Evolutionary conservation across 1,139 yeast species (phyloP), one percentile per base, ranked within the genome.

Genomic region (Kurtzmaniella quercitrusa): DNA sequence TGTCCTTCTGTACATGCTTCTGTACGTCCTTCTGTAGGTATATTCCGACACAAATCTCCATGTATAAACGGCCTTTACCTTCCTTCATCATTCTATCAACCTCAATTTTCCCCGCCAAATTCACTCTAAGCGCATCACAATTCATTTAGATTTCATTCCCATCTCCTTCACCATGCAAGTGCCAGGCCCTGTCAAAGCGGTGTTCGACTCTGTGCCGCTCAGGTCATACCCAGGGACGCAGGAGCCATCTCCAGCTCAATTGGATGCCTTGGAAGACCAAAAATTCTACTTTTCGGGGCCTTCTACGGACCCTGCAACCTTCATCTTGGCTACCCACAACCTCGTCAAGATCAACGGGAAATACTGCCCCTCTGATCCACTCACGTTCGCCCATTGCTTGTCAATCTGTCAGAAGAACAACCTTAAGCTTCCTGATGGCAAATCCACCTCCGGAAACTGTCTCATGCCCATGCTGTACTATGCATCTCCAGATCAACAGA

Each of bases 141-240:
- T n/a, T n/a, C 23, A 21, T 21, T 8, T 21, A 8, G 4, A 21
- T 21, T 21, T 8, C 8, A 5, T 21, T 8, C 23, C 8, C 23
- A 5, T 21, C 23, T 21, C 8, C 23, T 21, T 21, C 23, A 11
- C 45, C 47, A 43, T 48, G 42, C 43, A 56, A 38, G 65, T 79
- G 2, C 85, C 85, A 0, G 55, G 46, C 11, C 62, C 70, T 1
- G 54, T 79, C 4, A 66, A 68, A 48, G 51, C 54, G 36, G 52
- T 79, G 3, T 79, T 80, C 49, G 79, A 77, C 43, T 51, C 64
- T 3, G 79, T 80, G 48, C 85, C 85, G 0, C 46, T 78, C 29
- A 49, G 47, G 18, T 60, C 65, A 10, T 60, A 68, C 41, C 69
- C 75, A 0, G 56, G 73, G 1, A 60, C 58, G 0, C 44, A 55